Conservation (phyloP, 2,329 filamentous ascomycete genomes). For the Aspergillus hortae region DNA sequence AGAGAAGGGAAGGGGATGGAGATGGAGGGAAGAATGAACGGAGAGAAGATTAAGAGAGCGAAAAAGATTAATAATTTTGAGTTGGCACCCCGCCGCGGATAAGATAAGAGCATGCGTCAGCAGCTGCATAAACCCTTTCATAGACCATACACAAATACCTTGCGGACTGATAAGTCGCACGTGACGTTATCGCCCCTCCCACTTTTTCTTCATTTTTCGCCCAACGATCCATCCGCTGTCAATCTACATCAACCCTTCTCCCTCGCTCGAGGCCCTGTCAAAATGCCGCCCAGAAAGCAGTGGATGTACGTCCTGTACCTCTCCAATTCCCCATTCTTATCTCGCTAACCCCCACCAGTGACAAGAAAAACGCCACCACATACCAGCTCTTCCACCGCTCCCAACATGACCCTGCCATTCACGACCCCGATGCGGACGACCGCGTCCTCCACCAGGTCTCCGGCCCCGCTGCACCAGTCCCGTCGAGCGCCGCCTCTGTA, state of each 20-base stretch:
- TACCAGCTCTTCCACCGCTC: conserved; percentile 93
- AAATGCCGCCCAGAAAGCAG: conserved; percentile 69
- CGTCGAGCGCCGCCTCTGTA: conserved; percentile 9
- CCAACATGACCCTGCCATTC: conserved; percentile 94
- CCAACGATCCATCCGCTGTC: neutral
- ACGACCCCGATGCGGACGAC: conserved; percentile 82
- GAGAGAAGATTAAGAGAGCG: too few relatives aligned
- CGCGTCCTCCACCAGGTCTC: conserved; percentile 78
- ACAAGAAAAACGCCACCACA: conserved; percentile 91
- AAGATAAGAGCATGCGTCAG: conserved; percentile 28
- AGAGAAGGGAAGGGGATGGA: neutral
- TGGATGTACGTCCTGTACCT: conserved; percentile 59
- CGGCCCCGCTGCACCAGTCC: conserved; percentile 26
- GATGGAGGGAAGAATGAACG: neutral
- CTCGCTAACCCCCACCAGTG: conserved; percentile 42
- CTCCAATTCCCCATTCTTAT: neutral
- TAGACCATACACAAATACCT: neutral
- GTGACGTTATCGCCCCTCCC: conserved; percentile 26
- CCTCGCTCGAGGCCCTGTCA: conserved; percentile 28
- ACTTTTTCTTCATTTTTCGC: conserved; percentile 16
- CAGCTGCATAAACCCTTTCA: neutral
- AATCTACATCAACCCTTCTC: neutral
- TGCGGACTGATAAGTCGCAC: conserved; percentile 25
- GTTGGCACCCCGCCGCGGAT: conserved; percentile 18
- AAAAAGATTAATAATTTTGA: conserved; percentile 14